Evolutionary conservation across 2,329 filamentous ascomycete genomes (phyloP).

Genomic region (Cryoendolithus antarcticus): DNA sequence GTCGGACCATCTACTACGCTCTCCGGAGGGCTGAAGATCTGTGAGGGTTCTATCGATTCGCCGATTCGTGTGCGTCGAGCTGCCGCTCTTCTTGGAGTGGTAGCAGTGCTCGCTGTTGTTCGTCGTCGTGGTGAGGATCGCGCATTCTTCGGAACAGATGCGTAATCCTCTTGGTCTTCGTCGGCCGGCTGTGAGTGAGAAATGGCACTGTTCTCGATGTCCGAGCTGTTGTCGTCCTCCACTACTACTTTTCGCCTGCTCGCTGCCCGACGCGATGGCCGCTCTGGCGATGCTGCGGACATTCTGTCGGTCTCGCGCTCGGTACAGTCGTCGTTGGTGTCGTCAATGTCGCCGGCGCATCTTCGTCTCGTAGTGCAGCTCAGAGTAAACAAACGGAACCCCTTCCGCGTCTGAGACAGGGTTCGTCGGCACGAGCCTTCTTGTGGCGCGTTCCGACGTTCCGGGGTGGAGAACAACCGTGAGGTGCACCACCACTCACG

Average conservation of each 20-base stretch:
- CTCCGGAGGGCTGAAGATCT: slow-evolving; percentile 47
- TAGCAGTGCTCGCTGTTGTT: slow-evolving; percentile 33
- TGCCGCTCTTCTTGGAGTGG: slow-evolving; percentile 33
- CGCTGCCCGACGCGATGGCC: slow-evolving; percentile 48
- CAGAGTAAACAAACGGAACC: too few species aligned
- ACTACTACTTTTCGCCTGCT: slow-evolving; percentile 61
- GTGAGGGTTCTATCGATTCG: slow-evolving; percentile 46
- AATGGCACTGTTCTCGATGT: slow-evolving; percentile 47
- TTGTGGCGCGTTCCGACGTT: too few species aligned
- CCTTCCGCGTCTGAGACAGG: too few species aligned
- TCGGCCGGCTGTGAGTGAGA: slow-evolving; percentile 39
- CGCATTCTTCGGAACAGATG: slow-evolving; percentile 53
- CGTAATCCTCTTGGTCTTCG: slow-evolving; percentile 67
- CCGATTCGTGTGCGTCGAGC: slow-evolving; percentile 32
- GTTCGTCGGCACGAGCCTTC: too few species aligned
- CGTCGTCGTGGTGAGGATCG: slow-evolving; percentile 46
- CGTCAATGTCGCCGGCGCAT: too few species aligned
- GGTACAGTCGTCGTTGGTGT: too few species aligned
- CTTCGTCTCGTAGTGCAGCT: too few species aligned
- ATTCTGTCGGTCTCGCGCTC: slow-evolving; percentile 6
- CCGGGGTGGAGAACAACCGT: background rate
- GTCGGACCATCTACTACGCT: slow-evolving; percentile 37
- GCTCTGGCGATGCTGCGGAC: slow-evolving; percentile 25
- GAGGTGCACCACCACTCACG: background rate
- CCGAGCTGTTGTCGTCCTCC: slow-evolving; percentile 56